Percentiles rank a stretch among this genome's conserved stretches.
phyloP scores from a whole-genome alignment of 2,329 filamentous ascomycete genomes.

The Aspergillus uvarum region DNA sequence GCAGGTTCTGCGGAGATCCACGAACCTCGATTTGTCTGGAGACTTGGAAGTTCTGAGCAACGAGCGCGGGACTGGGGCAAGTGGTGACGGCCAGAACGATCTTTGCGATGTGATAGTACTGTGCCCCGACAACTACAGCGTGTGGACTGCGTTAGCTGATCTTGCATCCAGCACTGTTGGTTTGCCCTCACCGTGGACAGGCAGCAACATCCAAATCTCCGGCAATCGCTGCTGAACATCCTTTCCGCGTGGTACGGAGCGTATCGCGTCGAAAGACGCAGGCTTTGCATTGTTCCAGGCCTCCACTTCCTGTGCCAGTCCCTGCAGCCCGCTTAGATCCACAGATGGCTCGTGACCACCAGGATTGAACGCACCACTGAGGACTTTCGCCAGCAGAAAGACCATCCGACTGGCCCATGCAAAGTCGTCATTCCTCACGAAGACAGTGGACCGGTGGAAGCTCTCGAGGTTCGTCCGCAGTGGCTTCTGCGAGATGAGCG shows the following conservation, averaged over 20 bases:
- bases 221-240: conserved; percentile 27
- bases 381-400: conserved; percentile 36
- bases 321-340: background rate
- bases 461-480: conserved; percentile 37
- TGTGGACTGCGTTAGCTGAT: background rate
- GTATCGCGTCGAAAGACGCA: conserved; percentile 29
- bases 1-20: background rate
- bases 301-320: conserved; percentile 19
- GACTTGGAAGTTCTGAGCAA: conserved; percentile 22
- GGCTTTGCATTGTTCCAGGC: conserved; percentile 25
- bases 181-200: conserved; percentile 27
- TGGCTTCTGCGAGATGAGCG: conserved; percentile 34
- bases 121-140: conserved; percentile 32
- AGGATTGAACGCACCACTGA: conserved; percentile 21
- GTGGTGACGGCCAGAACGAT: conserved; percentile 28
- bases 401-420: conserved; percentile 39
- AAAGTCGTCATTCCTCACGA: conserved; percentile 35
- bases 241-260: conserved; percentile 20
- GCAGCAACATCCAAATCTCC: conserved; percentile 32
- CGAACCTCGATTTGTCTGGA: conserved; percentile 25
- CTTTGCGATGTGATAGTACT: conserved; percentile 38
- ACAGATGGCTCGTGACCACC: background rate
- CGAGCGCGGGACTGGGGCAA: conserved; percentile 9
- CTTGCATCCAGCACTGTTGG: background rate
- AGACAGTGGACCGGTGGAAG: conserved; percentile 34